Conservation (phyloP, 345 rosid species). For the Citrus inodora region DNA sequence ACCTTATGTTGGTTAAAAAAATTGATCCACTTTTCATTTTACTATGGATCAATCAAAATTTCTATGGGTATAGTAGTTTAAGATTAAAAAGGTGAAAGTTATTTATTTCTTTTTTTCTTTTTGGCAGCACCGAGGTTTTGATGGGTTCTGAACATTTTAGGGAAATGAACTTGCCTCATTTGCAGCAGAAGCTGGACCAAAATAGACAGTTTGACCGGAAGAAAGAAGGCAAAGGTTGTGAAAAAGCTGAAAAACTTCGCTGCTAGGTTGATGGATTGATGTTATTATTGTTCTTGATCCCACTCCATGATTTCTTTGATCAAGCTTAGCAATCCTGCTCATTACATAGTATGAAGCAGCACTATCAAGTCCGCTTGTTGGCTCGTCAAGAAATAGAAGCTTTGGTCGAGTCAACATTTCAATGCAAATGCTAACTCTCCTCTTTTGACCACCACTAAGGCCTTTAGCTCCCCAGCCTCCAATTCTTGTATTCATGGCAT, state of each 20-base stretch:
- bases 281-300: conserved; percentile 32
- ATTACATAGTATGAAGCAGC: conserved; percentile 48
- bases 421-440: conserved; percentile 60
- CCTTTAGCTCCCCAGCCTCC: conserved; percentile 50
- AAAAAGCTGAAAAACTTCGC: conserved; percentile 47
- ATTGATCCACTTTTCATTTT: too few relatives aligned
- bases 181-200: conserved; percentile 39
- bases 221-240: conserved; percentile 48
- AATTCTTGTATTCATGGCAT: conserved; percentile 37
- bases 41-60: too few relatives aligned
- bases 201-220: conserved; percentile 42
- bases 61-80: too few relatives aligned
- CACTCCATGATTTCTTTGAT: conserved; percentile 14
- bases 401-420: conserved; percentile 49
- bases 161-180: conserved; percentile 23
- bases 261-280: conserved; percentile 52
- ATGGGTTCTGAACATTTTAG: not conserved
- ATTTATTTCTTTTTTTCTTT: too few relatives aligned
- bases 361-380: conserved; percentile 58
- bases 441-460: conserved; percentile 55
- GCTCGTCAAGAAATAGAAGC: conserved; percentile 56
- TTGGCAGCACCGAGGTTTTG: too few relatives aligned
- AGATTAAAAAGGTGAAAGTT: too few relatives aligned
- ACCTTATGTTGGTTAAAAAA: too few relatives aligned
- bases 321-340: conserved; percentile 35